Evolutionary conservation across 371 early-diverging fungal genomes (phyloP), one percentile per base, ranked within the genome.

Genomic region (Sporodiniella umbellata): DNA sequence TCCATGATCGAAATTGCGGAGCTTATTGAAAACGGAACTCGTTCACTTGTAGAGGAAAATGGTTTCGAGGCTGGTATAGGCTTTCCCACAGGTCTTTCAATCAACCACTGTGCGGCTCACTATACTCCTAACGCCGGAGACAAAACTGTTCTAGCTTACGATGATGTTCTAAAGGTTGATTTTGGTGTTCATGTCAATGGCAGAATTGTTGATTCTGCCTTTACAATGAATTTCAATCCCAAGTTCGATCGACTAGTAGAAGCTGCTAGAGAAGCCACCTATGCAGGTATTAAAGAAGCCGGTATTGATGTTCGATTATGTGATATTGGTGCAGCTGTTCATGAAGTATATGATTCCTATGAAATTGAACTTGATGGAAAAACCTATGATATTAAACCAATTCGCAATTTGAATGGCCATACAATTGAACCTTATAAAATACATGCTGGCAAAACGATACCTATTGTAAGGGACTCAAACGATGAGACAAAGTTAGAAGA

Each of bases 91-190:
- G 99, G 99, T 26, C 84, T 89, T 44, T 98, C 99, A 6, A 60
- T 99, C 30, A 99, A 99, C 65, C 86, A 96, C 54, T 90, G 90
- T 63, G 99, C 99, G n/a, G 99, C 99, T 14, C 99, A 99, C 64
- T 99, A 92, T 66, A 98, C 99, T 4, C 98, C 99, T 5, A 99
- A 99, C 64, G 86, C 96, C 31, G 99, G 98, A 8, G 98, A 99
- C 61, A 86, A 84, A 54, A 92, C 92, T 1, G 94, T 95, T 3
- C 63, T 99, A 43, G 57, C 81, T 45, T 87, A 94, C 52, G 92
- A 88, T 48, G 99, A 99, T 79, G 97, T 99, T 14, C 82, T 95
- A 78, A 99, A 99, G 85, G 85, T 99, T 25, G 99, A 99, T 74
- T 96, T 99, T 74, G 99, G 99, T 53, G 89, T 89, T 11, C 99